phyloP scores from a whole-genome alignment of 768 basidiomycete species.

The Steccherinum ochraceum region DNA sequence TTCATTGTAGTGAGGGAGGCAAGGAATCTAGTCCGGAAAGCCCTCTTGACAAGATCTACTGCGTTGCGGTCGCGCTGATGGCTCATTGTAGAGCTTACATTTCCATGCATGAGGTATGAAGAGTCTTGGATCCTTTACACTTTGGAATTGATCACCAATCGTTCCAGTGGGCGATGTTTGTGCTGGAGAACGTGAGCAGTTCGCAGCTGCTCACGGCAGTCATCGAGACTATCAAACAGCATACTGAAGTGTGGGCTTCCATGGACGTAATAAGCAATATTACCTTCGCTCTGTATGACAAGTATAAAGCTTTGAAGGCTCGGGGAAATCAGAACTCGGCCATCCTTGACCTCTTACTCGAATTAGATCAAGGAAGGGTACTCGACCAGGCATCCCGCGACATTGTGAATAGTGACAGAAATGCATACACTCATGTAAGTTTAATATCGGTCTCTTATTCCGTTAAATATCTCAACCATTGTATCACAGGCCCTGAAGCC shows the following conservation, averaged over 20 bases:
- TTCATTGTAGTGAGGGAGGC: conserved; percentile 5
- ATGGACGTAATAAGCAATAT: conserved; percentile 59
- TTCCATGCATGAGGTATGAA: conserved; percentile 60
- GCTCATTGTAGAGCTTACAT: conserved; percentile 57
- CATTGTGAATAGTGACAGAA: conserved; percentile 54
- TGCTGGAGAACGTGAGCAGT: conserved; percentile 48
- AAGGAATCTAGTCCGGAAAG: conserved; percentile 5
- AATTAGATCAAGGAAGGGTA: conserved; percentile 56
- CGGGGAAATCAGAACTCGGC: conserved; percentile 61
- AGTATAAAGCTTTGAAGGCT: conserved; percentile 58
- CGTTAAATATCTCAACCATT: not conserved
- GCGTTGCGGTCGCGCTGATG: conserved; percentile 54
- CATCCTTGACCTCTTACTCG: conserved; percentile 55
- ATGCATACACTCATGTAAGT: conserved; percentile 56
- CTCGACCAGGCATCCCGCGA: conserved; percentile 50
- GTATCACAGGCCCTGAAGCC: not conserved
- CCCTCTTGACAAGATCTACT: conserved; percentile 48
- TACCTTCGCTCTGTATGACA: conserved; percentile 50
- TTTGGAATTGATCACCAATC: not conserved
- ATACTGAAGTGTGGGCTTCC: conserved; percentile 70
- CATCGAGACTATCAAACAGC: conserved; percentile 67
- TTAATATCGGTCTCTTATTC: not conserved
- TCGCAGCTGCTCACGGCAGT: conserved; percentile 51
- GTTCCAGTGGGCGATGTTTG: conserved; percentile 26
- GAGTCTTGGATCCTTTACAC: not conserved